Base-by-base conservation (phyloP, 345 rosid species). In the Gossypium raimondii region DNA sequence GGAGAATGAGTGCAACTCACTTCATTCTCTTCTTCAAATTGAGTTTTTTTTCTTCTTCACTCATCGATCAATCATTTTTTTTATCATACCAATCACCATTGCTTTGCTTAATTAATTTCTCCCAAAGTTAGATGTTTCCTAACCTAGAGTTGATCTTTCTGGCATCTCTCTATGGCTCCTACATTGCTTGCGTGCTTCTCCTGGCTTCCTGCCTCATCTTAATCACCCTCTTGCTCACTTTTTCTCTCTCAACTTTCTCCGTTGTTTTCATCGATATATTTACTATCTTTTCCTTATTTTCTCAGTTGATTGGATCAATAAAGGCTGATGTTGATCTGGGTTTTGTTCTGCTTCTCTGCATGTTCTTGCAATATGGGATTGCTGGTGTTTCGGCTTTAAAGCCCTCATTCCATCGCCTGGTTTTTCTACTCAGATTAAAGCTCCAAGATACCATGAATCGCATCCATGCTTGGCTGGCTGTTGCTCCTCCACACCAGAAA, bases 241-340 rank as follows among this genome's bases (percentile, higher is more conserved):
- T 82, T 76, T 73, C 51, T 20, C 3, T 78, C 1, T 9, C 75
- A 0, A 66, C 81, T 75, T 73, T 82, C 74, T 79, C 70, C 22
- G 61, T 84, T 44, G 41, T 74, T 58, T 25, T 78, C 10, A 7
- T 82, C 45, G 90, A 87, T 68, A 5, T 80, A 11, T 60, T 73
- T 53, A 0, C 17, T 0, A 6, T 29, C 0, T 24, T 72, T 14
- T 73, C 77, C 12, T 20, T 52, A 0, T 0, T 73, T 38, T 75
- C 77, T 77, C 53, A n/a, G 45, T 45, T 48, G 44, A 3, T 76
- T 9, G 43, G 20, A 61, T 43, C 71, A 0, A 27, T 77, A 1
- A 16, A 75, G 73, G 83, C 80, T 13, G 73, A 82, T 51, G 29
- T 83, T 17, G 57, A 79, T 45, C 74, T 87, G 51, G 86, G 85